A percentile compares a stretch with the other conserved stretches of the same genome.
These are phyloP conservation scores for Colletotrichum simmondsii DNA, from an alignment of 2,329 filamentous ascomycete species.

Conservation along the genomic window DNA sequence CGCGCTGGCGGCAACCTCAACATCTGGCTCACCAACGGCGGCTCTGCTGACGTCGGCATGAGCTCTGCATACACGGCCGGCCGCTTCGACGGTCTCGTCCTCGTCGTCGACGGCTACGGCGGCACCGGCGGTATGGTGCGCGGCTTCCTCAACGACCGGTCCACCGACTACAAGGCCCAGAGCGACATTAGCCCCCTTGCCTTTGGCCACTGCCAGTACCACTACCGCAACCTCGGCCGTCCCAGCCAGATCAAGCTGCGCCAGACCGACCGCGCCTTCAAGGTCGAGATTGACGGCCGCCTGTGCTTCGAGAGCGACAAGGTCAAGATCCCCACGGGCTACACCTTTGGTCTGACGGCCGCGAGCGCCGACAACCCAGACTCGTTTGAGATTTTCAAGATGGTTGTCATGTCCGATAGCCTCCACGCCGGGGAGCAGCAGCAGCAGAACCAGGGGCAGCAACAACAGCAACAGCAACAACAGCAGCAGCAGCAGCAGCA, in stretches of 20 bases:
- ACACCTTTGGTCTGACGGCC: constrained; percentile 88
- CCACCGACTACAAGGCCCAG: constrained; percentile 80
- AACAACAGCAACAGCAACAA: constrained; percentile 47
- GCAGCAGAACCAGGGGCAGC: constrained; percentile 43
- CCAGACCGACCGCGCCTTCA: constrained; percentile 73
- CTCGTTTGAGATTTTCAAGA: constrained; percentile 92
- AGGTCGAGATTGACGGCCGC: constrained; percentile 82
- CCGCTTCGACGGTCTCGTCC: constrained; percentile 88
- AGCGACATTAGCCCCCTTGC: constrained; percentile 84
- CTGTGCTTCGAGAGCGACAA: constrained; percentile 87
- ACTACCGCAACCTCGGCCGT: constrained; percentile 90
- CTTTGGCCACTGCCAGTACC: constrained; percentile 92
- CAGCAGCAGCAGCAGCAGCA: constrained; percentile 48
- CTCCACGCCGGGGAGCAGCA: constrained; percentile 43
- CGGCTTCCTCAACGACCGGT: constrained; percentile 94
- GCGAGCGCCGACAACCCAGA: constrained; percentile 92
- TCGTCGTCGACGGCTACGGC: constrained; percentile 87
- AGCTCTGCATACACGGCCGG: constrained; percentile 86
- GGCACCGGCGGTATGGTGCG: constrained; percentile 83
- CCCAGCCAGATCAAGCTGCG: constrained; percentile 82
- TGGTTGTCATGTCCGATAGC: constrained; percentile 75
- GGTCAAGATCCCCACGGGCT: constrained; percentile 81
- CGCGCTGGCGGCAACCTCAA: constrained; percentile 89
- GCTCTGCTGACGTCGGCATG: constrained; percentile 71
- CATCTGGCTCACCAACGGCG: constrained; percentile 86